Evolutionary conservation across 805 yeast genomes (phyloP), one percentile per base, ranked within the genome.

Genomic region (Debaryomyces maramus): DNA sequence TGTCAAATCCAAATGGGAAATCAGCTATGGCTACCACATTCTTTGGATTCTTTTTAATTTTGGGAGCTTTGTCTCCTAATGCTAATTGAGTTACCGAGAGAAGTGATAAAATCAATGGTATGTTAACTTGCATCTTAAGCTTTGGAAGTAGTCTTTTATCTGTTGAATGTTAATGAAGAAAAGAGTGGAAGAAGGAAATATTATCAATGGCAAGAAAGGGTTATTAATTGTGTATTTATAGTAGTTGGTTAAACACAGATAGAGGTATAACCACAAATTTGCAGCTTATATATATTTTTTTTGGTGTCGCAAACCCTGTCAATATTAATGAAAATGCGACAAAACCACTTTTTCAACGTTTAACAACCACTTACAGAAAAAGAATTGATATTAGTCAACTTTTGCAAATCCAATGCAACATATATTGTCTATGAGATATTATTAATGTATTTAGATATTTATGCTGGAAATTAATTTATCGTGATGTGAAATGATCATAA

Each of bases 1-100:
- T 58, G 56, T 48, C 61, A 34, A 60, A 63, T 39, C 77, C 80
- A 32, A 48, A 53, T 24, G 77, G 76, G 46, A 81, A 72, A 51
- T 78, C 80, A 3, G 85, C 87, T 52, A 76, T 65, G 19, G 80
- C 83, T 37, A 77, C 68, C 17, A 73, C 67, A 42, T 68, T 66
- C 30, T 64, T 67, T 6, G 83, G 80, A 47, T 78, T 77, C 46
- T 68, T 72, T 20, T 59, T 63, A 45, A 69, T 64, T 37, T 58
- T 58, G n/a, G 83, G 82, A 1, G 85, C 85, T 39, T 65, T 60
- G 16, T 52, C 67, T 6, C 72, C 78, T 14, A 23, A 31, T n/a
- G 28, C 31, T 11, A 28, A 21, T 19, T 22, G 36, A 9, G 26
- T 6, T 16, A 21, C 40, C 15, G 38, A 20, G 20, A 42, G 28